These are phyloP conservation scores for Metschnikowia arizonensis DNA, from an alignment of 805 yeast species.

Conservation along the genomic window DNA sequence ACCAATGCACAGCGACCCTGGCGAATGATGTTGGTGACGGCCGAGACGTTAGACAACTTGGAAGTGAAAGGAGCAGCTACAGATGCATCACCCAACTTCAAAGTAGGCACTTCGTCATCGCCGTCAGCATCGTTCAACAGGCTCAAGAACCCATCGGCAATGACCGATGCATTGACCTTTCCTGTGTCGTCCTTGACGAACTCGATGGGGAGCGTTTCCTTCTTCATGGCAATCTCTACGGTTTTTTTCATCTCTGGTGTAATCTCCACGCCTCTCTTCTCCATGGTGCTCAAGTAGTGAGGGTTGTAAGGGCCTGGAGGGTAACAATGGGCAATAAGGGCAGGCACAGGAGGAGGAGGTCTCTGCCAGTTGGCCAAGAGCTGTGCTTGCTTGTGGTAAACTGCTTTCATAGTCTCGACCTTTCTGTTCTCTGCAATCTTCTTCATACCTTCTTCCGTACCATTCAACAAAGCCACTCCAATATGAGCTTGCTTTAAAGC, in stretches of 20 bases:
- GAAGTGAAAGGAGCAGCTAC: slow-evolving; percentile 99
- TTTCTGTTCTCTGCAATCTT: slow-evolving; percentile 79
- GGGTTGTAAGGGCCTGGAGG: slow-evolving; percentile 96
- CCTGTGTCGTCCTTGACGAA: slow-evolving; percentile 19
- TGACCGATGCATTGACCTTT: slow-evolving; percentile 17
- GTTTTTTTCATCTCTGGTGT: slow-evolving; percentile 67
- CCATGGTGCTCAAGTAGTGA: slow-evolving; percentile 78
- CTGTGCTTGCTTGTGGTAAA: slow-evolving; percentile 82
- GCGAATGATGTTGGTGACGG: slow-evolving; percentile 90
- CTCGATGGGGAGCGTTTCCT: slow-evolving; percentile 25
- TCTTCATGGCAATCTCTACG: slow-evolving; percentile 49
- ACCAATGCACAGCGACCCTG: slow-evolving; percentile 98
- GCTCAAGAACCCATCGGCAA: slow-evolving; percentile 63
- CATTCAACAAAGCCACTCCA: slow-evolving; percentile 96
- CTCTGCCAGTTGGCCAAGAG: slow-evolving; percentile 77
- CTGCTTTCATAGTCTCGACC: slow-evolving; percentile 55
- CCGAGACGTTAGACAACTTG: slow-evolving; percentile 82
- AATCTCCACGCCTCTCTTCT: slow-evolving; percentile 73
- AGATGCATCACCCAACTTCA: slow-evolving; percentile 96
- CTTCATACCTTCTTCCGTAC: slow-evolving; percentile 91
- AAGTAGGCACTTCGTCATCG: slow-evolving; percentile 80
- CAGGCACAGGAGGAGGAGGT: slow-evolving; percentile 81
- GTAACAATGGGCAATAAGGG: slow-evolving; percentile 84
- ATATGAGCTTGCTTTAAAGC: slow-evolving; percentile 97
- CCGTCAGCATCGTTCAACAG: slow-evolving; percentile 54